These are phyloP conservation scores for Solanum rostratum DNA, from an alignment of 257 asterid genomes.

Conservation along the genomic window DNA sequence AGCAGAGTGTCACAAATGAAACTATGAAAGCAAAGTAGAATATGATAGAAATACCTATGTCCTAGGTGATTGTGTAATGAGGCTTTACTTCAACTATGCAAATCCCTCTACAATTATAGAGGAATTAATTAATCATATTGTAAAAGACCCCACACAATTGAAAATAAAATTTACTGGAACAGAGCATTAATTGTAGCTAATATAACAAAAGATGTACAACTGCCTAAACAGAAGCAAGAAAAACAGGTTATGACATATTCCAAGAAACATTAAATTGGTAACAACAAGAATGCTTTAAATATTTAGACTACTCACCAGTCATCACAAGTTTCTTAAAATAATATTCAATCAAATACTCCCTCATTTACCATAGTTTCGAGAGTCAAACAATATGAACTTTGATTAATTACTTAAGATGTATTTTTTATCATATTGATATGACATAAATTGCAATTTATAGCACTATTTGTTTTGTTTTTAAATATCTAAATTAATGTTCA, in stretches of 20 bases:
- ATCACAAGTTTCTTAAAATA: constrained; percentile 12
- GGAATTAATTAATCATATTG: neutral
- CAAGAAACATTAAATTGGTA: constrained; percentile 34
- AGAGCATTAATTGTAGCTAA: constrained; percentile 44
- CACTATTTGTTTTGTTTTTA: too few species aligned
- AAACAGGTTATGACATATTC: constrained; percentile 13
- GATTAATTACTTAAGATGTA: too few species aligned
- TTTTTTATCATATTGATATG: too few species aligned
- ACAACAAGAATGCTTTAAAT: neutral
- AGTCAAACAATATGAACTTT: too few species aligned
- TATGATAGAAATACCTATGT: constrained; percentile 4
- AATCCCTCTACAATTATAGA: neutral
- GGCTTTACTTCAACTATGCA: neutral
- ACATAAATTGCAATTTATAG: too few species aligned
- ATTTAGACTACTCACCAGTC: constrained; percentile 19
- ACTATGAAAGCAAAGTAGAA: neutral
- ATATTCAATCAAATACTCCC: neutral
- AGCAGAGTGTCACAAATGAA: neutral
- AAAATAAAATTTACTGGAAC: constrained; percentile 3
- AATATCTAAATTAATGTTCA: too few species aligned
- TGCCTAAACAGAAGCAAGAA: constrained; percentile 19
- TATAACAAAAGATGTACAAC: constrained; percentile 34
- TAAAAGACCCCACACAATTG: constrained; percentile 16
- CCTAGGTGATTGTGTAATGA: constrained; percentile 2
- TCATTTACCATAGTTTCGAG: too few species aligned